Base-by-base conservation (phyloP, 805 yeast species). In the Wickerhamiella lipophila region DNA sequence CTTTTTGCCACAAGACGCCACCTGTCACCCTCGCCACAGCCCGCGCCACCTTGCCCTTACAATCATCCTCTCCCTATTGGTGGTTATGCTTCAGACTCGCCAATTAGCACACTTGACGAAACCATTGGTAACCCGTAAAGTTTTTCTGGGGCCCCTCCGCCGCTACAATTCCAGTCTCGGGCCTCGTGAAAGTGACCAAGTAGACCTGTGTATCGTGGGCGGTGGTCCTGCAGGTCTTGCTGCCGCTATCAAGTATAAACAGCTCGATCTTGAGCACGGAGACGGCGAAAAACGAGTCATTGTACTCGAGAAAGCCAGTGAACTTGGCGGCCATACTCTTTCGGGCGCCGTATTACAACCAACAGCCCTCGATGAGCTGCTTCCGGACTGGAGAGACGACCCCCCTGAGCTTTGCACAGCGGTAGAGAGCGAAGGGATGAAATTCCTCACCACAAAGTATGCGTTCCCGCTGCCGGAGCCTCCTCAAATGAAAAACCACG, bases 141-240 rank as follows among this genome's bases (percentile, higher is more conserved):
- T 6, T 6, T 15, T 25, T 13, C 16, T 21, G 36, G 32, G 21
- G 13, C 9, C 16, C 22, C 21, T 19, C 13, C 32, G 15, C 22
- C 47, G 47, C n/a, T 35, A 25, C 11, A 35, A 44, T 15, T 21
- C 32, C 26, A 25, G 18, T 9, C 35, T 45, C 4, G 48, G 29
- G 53, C 84, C 80, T 53, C 71, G 97, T 50, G 94, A 83, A 5
- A 75, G 72, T 12, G 98, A 92, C 60, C 75, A 77, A 27, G 96
- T 85, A 12, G 98, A 92, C 64, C 95, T 92, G 19, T 83, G 94
- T 59, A 86, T 92, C 46, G 95, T 92, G 1, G 98, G 98, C 39
- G 97, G 94, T 30, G 98, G 98, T 0, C 97, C 97, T 6, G 94
- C 97, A 1, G 98, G 98, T 2, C 69, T 92, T 46, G 88, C 96